phyloP scores from a whole-genome alignment of 1,139 yeast genomes.

The Taiozyma onychis region DNA sequence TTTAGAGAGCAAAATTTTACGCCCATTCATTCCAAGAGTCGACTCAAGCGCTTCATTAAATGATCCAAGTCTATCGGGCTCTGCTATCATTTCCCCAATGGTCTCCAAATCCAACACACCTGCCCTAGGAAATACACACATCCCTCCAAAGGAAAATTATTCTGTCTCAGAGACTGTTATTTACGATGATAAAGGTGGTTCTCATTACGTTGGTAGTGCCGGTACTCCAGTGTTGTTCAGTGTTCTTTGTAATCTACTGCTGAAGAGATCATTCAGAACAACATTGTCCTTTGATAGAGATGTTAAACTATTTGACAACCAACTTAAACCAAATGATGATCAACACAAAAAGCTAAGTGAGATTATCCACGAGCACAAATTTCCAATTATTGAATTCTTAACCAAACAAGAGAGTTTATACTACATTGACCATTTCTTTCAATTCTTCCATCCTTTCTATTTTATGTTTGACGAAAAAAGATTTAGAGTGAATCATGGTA shows the following conservation, averaged over 20 bases:
- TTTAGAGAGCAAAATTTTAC: conserved; percentile 18
- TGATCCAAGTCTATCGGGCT: background rate
- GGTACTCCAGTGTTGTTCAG: conserved; percentile 36
- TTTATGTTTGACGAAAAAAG: conserved; percentile 31
- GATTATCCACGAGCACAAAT: conserved; percentile 11
- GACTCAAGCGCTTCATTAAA: background rate
- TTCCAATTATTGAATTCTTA: conserved; percentile 31
- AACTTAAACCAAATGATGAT: conserved; percentile 8
- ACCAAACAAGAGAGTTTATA: conserved; percentile 29
- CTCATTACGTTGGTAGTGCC: conserved; percentile 37
- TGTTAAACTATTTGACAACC: conserved; percentile 15
- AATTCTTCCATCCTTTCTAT: conserved; percentile 36
- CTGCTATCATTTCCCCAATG: background rate
- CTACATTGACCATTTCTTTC: conserved; percentile 33
- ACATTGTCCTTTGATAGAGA: conserved; percentile 22
- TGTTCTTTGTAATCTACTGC: conserved; percentile 33
- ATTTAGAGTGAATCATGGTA: conserved; percentile 29
- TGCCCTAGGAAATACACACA: background rate
- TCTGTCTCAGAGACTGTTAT: conserved; percentile 28
- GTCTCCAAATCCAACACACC: background rate
- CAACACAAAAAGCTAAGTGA: background rate
- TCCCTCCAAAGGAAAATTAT: conserved; percentile 1
- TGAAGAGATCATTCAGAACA: conserved; percentile 29
- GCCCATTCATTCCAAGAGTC: conserved; percentile 17
- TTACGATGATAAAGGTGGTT: conserved; percentile 36